These are phyloP conservation scores for Malus sylvestris DNA, from an alignment of 306 rosid genomes.

Conservation along the genomic window DNA sequence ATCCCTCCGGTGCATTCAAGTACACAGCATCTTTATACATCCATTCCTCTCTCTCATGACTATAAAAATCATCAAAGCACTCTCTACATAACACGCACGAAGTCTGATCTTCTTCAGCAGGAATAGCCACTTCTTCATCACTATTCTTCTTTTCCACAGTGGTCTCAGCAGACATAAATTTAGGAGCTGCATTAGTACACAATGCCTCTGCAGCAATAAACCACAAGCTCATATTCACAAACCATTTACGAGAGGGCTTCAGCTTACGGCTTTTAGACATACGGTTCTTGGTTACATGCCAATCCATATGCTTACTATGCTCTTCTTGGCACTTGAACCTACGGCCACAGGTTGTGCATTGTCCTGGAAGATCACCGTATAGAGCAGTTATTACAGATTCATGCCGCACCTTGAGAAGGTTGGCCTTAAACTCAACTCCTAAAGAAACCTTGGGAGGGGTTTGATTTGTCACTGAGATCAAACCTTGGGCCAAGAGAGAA, in stretches of 20 bases:
- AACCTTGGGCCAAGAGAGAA: constrained; percentile 83
- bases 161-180: constrained; percentile 46
- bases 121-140: constrained; percentile 83
- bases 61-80: constrained; percentile 82
- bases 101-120: constrained; percentile 83
- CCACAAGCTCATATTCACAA: constrained; percentile 82
- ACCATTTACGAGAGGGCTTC: constrained; percentile 90
- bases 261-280: constrained; percentile 86
- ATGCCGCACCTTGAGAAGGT: constrained; percentile 66
- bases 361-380: constrained; percentile 75
- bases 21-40: constrained; percentile 91
- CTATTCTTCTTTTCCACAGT: constrained; percentile 52
- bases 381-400: constrained; percentile 67
- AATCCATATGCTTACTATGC: constrained; percentile 93
- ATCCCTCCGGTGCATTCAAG: constrained; percentile 53
- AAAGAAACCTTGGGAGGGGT: constrained; percentile 63
- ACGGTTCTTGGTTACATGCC: constrained; percentile 97
- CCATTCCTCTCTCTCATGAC: constrained; percentile 92
- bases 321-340: constrained; percentile 86
- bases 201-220: constrained; percentile 89
- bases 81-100: constrained; percentile 84
- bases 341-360: constrained; percentile 88
- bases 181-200: constrained; percentile 41
- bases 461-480: constrained; percentile 60
- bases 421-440: constrained; percentile 67